These are phyloP conservation scores for Suillus luteus DNA, from an alignment of 768 basidiomycete genomes.

Conservation along the genomic window DNA sequence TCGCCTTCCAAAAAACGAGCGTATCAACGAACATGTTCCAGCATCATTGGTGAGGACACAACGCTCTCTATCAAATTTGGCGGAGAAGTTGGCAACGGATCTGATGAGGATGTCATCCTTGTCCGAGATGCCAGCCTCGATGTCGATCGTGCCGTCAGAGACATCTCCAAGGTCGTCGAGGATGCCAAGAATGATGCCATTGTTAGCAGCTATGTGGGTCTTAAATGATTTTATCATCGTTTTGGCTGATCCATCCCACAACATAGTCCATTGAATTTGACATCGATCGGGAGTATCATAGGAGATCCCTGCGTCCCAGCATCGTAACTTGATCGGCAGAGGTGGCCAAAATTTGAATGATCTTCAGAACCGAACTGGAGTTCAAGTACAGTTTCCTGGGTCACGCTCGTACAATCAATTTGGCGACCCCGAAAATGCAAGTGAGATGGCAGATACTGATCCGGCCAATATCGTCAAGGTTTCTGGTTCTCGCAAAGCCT, in stretches of 20 bases:
- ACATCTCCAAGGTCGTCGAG: slow-evolving; percentile 85
- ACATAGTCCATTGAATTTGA: slow-evolving; percentile 79
- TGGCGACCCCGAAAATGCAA: slow-evolving; percentile 77
- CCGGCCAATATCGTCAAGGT: slow-evolving; percentile 88
- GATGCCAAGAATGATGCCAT: slow-evolving; percentile 95
- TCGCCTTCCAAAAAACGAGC: not conserved
- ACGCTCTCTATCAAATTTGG: slow-evolving; percentile 88
- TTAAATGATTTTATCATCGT: not conserved
- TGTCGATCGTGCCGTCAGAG: slow-evolving; percentile 84
- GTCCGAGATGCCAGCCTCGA: slow-evolving; percentile 84
- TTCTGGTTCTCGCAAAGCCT: slow-evolving; percentile 75
- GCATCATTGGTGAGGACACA: slow-evolving; percentile 92
- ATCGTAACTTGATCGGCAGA: slow-evolving; percentile 90
- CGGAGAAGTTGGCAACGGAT: slow-evolving; percentile 57
- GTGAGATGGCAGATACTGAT: slow-evolving; percentile 67
- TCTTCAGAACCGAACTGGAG: slow-evolving; percentile 76
- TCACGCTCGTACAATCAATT: slow-evolving; percentile 84
- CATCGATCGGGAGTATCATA: slow-evolving; percentile 84
- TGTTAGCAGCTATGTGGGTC: slow-evolving; percentile 79
- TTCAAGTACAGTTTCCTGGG: slow-evolving; percentile 94
- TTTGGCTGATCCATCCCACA: slow-evolving; percentile 13
- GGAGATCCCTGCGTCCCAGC: slow-evolving; percentile 76
- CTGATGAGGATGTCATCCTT: slow-evolving; percentile 72
- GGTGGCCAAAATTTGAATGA: slow-evolving; percentile 89
- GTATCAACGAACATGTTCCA: slow-evolving; percentile 28